Conservation (phyloP, 2,329 filamentous ascomycete genomes). For the Fusarium sp. region DNA sequence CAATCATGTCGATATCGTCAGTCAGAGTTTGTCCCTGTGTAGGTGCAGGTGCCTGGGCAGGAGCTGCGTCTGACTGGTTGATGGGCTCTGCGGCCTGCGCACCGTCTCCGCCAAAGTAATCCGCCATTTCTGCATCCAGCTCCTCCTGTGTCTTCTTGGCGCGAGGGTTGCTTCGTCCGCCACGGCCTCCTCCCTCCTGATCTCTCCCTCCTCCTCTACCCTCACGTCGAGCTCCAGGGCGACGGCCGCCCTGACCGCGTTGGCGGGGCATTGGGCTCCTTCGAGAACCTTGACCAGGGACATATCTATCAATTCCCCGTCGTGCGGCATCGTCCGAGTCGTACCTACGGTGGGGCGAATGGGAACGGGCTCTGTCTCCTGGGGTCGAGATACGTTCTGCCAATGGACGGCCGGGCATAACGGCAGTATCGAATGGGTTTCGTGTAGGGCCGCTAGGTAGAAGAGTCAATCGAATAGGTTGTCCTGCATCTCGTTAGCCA, state of each 20-base stretch:
- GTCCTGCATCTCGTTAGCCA: slow-evolving; percentile 58
- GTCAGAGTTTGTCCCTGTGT: slow-evolving; percentile 40
- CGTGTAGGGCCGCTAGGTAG: slow-evolving; percentile 62
- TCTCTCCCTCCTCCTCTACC: slow-evolving; percentile 35
- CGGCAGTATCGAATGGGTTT: slow-evolving; percentile 66
- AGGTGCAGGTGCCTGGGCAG: slow-evolving; percentile 37
- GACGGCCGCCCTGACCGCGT: slow-evolving; percentile 57
- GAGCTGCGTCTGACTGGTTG: slow-evolving; percentile 43
- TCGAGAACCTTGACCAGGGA: slow-evolving; percentile 65
- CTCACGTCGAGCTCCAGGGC: slow-evolving; percentile 55
- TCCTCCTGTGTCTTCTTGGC: slow-evolving; percentile 90
- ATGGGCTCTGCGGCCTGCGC: slow-evolving; percentile 49
- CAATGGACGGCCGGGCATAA: slow-evolving; percentile 65
- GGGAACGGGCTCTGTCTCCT: slow-evolving; percentile 68
- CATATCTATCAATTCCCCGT: slow-evolving; percentile 80
- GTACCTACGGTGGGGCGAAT: slow-evolving; percentile 58
- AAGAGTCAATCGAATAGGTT: slow-evolving; percentile 80
- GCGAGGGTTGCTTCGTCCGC: slow-evolving; percentile 60
- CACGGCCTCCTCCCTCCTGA: slow-evolving; percentile 51
- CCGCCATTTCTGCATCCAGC: slow-evolving; percentile 95
- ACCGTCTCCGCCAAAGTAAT: slow-evolving; percentile 75
- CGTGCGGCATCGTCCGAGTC: slow-evolving; percentile 67
- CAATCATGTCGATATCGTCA: slow-evolving; percentile 77
- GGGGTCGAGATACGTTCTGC: slow-evolving; percentile 68
- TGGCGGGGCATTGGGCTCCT: slow-evolving; percentile 68